Conservation (phyloP, 257 asterid genomes). For the Plantago major region DNA sequence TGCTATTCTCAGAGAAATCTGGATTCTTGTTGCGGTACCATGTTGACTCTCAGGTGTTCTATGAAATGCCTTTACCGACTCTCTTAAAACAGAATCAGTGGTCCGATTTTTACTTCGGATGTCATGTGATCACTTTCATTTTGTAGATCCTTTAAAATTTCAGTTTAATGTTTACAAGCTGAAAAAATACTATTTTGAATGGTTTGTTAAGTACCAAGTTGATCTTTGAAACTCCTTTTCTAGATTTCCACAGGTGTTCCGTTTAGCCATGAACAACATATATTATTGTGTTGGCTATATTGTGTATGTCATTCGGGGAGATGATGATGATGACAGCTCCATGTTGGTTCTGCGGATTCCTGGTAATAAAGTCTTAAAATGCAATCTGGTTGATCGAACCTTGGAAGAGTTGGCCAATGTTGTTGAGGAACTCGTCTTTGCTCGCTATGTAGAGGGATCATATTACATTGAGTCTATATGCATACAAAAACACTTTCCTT, state of each 20-base stretch:
- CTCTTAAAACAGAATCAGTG: background rate
- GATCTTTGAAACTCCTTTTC: background rate
- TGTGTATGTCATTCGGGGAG: background rate
- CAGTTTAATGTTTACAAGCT: constrained; percentile 22
- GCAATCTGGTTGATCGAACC: too few species aligned
- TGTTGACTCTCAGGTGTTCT: constrained; percentile 3
- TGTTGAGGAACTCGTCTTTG: too few species aligned
- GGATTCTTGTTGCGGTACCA: background rate
- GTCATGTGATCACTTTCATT: constrained; percentile 26
- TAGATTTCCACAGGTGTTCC: too few species aligned
- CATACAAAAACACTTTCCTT: too few species aligned
- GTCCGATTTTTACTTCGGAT: constrained; percentile 17
- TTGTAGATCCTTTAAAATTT: constrained; percentile 2
- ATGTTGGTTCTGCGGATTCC: too few species aligned
- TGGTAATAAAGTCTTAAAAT: too few species aligned
- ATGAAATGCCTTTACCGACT: constrained; percentile 15
- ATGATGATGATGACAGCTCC: too few species aligned
- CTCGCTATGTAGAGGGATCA: too few species aligned
- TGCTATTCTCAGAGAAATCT: background rate
- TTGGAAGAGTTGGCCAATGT: too few species aligned
- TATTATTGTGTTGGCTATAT: background rate
- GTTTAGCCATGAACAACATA: too few species aligned
- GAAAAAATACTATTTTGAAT: constrained; percentile 23
- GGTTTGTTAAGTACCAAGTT: constrained; percentile 26
- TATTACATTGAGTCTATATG: too few species aligned